These are phyloP conservation scores for Synchytrium microbalum DNA, from an alignment of 371 early-diverging fungal species.

Conservation along the genomic window DNA sequence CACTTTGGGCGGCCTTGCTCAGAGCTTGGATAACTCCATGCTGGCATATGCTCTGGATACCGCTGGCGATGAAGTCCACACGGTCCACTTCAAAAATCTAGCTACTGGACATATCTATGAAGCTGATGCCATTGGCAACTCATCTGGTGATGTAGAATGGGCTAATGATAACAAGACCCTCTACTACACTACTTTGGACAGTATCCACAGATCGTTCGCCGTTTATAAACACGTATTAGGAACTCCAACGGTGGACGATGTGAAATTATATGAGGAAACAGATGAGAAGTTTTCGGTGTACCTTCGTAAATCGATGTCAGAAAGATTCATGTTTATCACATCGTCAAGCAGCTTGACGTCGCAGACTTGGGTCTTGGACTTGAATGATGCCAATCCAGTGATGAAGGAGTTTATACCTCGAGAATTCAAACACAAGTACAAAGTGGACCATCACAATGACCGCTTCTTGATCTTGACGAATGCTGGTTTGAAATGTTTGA, in stretches of 20 bases:
- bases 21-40: conserved; percentile 21
- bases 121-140: conserved; percentile 26
- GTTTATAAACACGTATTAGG: conserved; percentile 11
- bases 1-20: conserved; percentile 15
- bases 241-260: conserved; percentile 15
- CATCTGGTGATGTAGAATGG: conserved; percentile 40
- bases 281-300: conserved; percentile 45
- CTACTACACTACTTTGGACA: conserved; percentile 43
- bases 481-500: conserved; percentile 32
- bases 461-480: conserved; percentile 48
- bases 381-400: not conserved
- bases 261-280: conserved; percentile 38
- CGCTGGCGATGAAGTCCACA: conserved; percentile 37
- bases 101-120: conserved; percentile 29
- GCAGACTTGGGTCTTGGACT: conserved; percentile 11
- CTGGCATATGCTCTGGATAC: conserved; percentile 38
- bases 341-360: conserved; percentile 38
- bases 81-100: conserved; percentile 43
- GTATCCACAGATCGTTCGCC: conserved; percentile 37
- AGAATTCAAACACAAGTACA: conserved; percentile 36
- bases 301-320: conserved; percentile 32
- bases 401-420: conserved; percentile 35
- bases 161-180: conserved; percentile 34
- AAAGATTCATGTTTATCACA: conserved; percentile 38
- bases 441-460: conserved; percentile 45